Percentiles rank a stretch among this genome's conserved stretches.
These are phyloP conservation scores for Verticillium albo-atrum DNA, from an alignment of 2,329 filamentous ascomycete genomes.

Conservation along the genomic window DNA sequence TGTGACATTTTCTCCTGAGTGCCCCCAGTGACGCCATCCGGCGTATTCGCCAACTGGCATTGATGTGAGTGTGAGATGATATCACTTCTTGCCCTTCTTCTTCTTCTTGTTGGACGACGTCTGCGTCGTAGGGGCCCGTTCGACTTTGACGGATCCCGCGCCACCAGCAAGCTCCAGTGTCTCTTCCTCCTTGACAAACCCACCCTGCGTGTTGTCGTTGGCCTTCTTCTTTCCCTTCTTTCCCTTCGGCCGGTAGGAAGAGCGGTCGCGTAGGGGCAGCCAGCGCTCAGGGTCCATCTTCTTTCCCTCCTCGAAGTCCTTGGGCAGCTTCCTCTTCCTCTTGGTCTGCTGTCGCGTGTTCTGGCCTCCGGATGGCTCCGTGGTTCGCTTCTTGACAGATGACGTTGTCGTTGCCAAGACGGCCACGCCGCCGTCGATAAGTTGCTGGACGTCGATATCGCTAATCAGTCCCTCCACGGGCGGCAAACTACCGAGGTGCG, in stretches of 20 bases:
- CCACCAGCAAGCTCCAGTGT: conserved; percentile 60
- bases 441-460: conserved; percentile 49
- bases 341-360: conserved; percentile 31
- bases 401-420: conserved; percentile 34
- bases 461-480: conserved; percentile 56
- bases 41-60: not conserved
- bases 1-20: too few species aligned
- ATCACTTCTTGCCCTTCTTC: conserved; percentile 50
- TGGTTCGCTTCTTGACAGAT: conserved; percentile 44
- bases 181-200: conserved; percentile 70
- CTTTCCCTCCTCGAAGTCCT: conserved; percentile 72
- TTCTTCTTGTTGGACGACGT: conserved; percentile 41
- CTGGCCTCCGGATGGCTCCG: conserved; percentile 16
- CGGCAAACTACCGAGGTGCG: conserved; percentile 33
- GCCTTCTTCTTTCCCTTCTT: conserved; percentile 87
- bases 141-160: conserved; percentile 58
- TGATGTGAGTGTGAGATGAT: not conserved
- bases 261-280: conserved; percentile 85
- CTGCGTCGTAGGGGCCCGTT: conserved; percentile 44
- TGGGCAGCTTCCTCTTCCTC: conserved; percentile 61
- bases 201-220: conserved; percentile 78
- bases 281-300: conserved; percentile 86
- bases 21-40: too few species aligned
- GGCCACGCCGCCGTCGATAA: conserved; percentile 65
- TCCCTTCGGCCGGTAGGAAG: conserved; percentile 83